These are phyloP conservation scores for Cytospora mali DNA, from an alignment of 2,329 filamentous ascomycete genomes.

Conservation along the genomic window DNA sequence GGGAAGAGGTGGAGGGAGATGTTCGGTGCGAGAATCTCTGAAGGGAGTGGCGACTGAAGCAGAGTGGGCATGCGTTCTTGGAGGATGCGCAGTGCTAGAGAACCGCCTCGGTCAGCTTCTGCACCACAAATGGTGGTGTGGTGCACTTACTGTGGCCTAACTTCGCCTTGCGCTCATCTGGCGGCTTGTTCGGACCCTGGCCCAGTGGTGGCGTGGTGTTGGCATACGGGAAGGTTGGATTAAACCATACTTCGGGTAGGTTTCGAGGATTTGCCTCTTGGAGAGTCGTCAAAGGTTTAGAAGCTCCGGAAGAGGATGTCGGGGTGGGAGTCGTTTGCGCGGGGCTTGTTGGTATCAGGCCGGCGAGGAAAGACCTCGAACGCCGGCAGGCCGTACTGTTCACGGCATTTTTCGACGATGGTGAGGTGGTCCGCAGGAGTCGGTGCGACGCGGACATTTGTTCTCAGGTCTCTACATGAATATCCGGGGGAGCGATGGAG, in stretches of 20 bases:
- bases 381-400: constrained; percentile 33
- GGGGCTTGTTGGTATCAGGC: constrained; percentile 23
- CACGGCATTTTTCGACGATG: constrained; percentile 32
- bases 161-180: constrained; percentile 62
- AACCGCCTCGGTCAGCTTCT: constrained; percentile 1
- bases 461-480: constrained; percentile 33
- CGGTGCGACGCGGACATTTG: constrained; percentile 41
- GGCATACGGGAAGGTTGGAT: constrained; percentile 40
- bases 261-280: constrained; percentile 34
- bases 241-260: constrained; percentile 49
- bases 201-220: constrained; percentile 31
- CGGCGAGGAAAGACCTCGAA: constrained; percentile 29
- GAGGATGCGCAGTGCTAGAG: constrained; percentile 62
- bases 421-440: constrained; percentile 36
- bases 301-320: constrained; percentile 17
- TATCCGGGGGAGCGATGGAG: background rate
- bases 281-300: constrained; percentile 30
- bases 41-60: constrained; percentile 67
- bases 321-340: constrained; percentile 23
- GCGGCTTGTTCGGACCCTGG: constrained; percentile 39
- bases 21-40: constrained; percentile 75
- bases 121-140: background rate
- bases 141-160: constrained; percentile 65
- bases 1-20: constrained; percentile 73
- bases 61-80: constrained; percentile 69